Base-by-base conservation (phyloP, 1,284 basidiomycete species). In the Agroathelia rolfsii region DNA sequence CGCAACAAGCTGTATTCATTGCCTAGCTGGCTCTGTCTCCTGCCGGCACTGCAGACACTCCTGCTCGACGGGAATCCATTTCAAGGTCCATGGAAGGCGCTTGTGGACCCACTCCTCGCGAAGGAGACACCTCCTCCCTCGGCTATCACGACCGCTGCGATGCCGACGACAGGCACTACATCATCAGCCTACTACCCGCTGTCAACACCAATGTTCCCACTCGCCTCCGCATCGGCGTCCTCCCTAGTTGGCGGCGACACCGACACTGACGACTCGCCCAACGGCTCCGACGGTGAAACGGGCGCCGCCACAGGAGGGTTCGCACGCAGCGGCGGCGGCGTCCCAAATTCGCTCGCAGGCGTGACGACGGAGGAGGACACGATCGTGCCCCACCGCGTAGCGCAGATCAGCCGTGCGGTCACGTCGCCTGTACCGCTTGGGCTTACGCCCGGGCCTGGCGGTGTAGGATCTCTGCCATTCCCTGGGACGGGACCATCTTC, bases 31-130 rank as follows among this genome's bases (percentile, higher is more conserved):
- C 66, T 98, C 26, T 88, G 86, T 52, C 72, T 85, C 20, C 67
- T 98, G 19, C 68, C 75, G 12, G 72, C 74, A 24, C 68, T 98
- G 30, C 87, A 94, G 54, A 82, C 80, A 3, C 66, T 98, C 3
- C 80, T 83, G 41, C 74, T 98, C 18, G 94, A 97, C 45, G 85
- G 81, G 19, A 98, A 98, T 53, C 84, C 88, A 6, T 95, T 97
- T 58, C 79, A 86, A 41, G 81, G 84, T 3, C 83, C 89, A 3
- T 96, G 93, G 90, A 75, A 77, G 48, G 77, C 81, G 19, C 67
- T 98, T 35, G 78, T 95, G 16, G 81, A 84, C 37, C 89, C 90
- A 3, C 57, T 87, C 28, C 61, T 85, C 13, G 66, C 76, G 33
- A 80, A 74, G 51, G 50, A 53, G 40, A 50, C 49, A 1, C 56